Evolutionary conservation across 352 stramenopile species (phyloP), one percentile per base, ranked within the genome.

Genomic region (Plasmopara viticola): DNA sequence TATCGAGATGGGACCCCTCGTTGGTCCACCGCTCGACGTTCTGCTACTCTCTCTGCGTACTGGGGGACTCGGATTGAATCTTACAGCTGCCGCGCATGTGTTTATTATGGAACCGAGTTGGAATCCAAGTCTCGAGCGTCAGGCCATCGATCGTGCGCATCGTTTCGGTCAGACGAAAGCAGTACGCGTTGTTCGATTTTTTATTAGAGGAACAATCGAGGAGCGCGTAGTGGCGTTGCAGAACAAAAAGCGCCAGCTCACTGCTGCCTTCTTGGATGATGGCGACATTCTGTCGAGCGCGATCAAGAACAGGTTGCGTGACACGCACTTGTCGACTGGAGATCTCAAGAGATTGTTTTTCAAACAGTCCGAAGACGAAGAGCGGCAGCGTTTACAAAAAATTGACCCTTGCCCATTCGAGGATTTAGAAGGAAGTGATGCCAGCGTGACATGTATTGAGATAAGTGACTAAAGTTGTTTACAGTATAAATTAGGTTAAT

Each of bases 31-130:
- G n/a, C 56, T 86, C 9, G 67, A 90, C 31, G 72, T 97, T 28
- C 71, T 98, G 54, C 58, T 97, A 12, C 72, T 98, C 34, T 95
- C 83, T 7, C 51, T 97, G 33, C 85, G 86, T 38, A 91, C 83
- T 1, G 92, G 92, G 37, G 88, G 87, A 5, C 74, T 94, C 15
- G 92, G 90, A 10, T 79, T 98, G 44, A 98, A 97, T 53, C 74
- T 97, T 35, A 97, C 90, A 5, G 74, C 89, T 46, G 90, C 90
- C 13, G 87, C 86, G 25, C 81, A 96, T 37, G 87, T 97, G 31
- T 97, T 97, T 63, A 74, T 98, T 44, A 93, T 97, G 76, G 90
- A 97, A 68, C 90, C 90, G 20, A 88, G 85, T 34, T 91, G 87
- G 74, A 97, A 97, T 58, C 87, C 86, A 5, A 94, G 86, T 15